Evolutionary conservation across 2,329 filamentous ascomycete species (phyloP).

Genomic region (Xylariales sp.): DNA sequence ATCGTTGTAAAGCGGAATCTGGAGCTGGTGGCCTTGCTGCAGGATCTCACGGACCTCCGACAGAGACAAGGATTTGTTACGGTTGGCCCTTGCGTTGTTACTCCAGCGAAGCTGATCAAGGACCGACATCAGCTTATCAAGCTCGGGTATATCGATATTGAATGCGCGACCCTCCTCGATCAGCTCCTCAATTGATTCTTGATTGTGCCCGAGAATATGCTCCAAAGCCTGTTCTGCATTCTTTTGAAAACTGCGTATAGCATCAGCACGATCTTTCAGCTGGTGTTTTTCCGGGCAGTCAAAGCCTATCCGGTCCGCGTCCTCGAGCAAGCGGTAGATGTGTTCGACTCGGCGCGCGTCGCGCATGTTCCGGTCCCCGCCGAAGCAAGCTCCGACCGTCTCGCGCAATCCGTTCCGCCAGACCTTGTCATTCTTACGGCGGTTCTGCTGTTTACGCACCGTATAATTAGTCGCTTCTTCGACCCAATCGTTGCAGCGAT

Average conservation of each 20-base stretch:
- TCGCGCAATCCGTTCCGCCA: constrained; percentile 81
- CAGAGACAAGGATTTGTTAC: constrained; percentile 75
- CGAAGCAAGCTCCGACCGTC: constrained; percentile 63
- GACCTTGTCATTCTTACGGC: constrained; percentile 91
- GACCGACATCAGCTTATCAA: constrained; percentile 82
- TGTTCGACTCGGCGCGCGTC: constrained; percentile 91
- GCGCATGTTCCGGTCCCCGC: constrained; percentile 81
- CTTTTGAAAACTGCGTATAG: constrained; percentile 85
- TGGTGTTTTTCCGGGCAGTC: constrained; percentile 91
- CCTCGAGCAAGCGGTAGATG: constrained; percentile 83
- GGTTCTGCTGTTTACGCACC: constrained; percentile 96
- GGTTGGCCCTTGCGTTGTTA: constrained; percentile 75
- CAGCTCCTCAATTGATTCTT: constrained; percentile 85
- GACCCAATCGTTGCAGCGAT: constrained; percentile 96
- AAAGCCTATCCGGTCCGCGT: constrained; percentile 89
- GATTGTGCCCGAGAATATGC: constrained; percentile 71
- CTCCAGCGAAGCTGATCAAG: constrained; percentile 92
- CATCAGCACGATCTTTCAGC: constrained; percentile 84
- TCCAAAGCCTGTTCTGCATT: constrained; percentile 78
- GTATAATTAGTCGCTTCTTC: constrained; percentile 97
- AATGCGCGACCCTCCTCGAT: constrained; percentile 90
- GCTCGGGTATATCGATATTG: constrained; percentile 90
- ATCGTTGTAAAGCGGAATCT: constrained; percentile 83
- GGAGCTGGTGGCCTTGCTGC: constrained; percentile 78
- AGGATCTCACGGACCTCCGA: constrained; percentile 84